A percentile compares a stretch with the other conserved stretches of the same genome.
These are phyloP conservation scores for Gnetum montanum DNA, from an alignment of 75 land plant genomes.

Conservation along the genomic window DNA sequence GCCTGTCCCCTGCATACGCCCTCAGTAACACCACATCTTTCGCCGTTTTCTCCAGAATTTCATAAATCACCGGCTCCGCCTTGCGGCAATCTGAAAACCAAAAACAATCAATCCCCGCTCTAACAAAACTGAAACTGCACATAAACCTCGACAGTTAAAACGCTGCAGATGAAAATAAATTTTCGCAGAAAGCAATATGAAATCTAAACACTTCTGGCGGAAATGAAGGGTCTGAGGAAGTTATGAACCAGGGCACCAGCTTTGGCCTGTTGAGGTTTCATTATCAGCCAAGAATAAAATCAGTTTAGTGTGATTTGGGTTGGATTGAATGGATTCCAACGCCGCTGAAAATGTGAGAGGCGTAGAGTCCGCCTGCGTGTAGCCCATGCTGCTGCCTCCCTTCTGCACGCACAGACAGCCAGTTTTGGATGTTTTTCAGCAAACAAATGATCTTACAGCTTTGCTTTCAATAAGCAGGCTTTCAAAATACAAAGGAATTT, in stretches of 20 bases:
- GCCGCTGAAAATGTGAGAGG: neutral
- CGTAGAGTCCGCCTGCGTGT: neutral
- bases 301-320: constrained; percentile 26
- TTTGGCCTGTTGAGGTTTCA: constrained; percentile 54
- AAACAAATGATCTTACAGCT: no score
- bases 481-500: no score
- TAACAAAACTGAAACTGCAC: neutral
- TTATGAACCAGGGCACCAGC: constrained; percentile 89
- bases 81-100: constrained; percentile 69
- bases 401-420: no score
- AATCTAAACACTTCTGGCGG: neutral
- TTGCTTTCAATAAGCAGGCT: no score
- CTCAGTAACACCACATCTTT: constrained; percentile 49
- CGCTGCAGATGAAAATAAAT: neutral
- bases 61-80: constrained; percentile 91
- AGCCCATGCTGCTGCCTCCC: neutral
- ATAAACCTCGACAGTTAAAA: neutral
- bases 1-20: constrained; percentile 81
- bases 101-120: neutral
- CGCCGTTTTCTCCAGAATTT: constrained; percentile 39
- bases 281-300: constrained; percentile 81
- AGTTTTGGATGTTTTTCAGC: no score
- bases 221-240: neutral
- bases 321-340: neutral
- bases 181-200: neutral